These are phyloP conservation scores for Nitzschia sp. DNA, from an alignment of 108 stramenopile species.

Conservation along the genomic window DNA sequence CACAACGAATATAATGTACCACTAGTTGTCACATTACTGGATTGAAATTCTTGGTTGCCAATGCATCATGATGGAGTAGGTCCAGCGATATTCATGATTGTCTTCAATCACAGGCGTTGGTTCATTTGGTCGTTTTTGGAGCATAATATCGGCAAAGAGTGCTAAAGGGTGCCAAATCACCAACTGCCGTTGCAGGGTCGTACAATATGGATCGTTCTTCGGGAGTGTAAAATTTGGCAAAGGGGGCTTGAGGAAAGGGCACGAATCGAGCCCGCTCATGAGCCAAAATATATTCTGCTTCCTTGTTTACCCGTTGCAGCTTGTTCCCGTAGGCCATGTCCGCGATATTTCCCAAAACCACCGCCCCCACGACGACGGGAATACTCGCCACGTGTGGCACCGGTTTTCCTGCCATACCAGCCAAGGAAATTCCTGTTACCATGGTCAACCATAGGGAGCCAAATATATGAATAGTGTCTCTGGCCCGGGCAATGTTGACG, in stretches of 20 bases:
- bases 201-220: slow-evolving; percentile 43
- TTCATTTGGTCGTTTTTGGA: slow-evolving; percentile 9
- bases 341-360: slow-evolving; percentile 55
- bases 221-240: slow-evolving; percentile 49
- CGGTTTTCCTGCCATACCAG: slow-evolving; percentile 27
- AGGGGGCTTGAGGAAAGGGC: slow-evolving; percentile 51
- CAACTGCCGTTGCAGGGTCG: slow-evolving; percentile 45
- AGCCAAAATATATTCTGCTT: slow-evolving; percentile 59
- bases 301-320: slow-evolving; percentile 48
- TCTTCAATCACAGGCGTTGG: no score
- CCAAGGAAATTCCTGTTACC: slow-evolving; percentile 32
- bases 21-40: no score
- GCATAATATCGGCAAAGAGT: slow-evolving; percentile 22
- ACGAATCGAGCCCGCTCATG: slow-evolving; percentile 57
- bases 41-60: no score
- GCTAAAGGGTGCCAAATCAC: slow-evolving; percentile 44
- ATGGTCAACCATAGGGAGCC: slow-evolving; percentile 46
- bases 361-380: slow-evolving; percentile 47
- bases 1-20: no score
- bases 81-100: no score
- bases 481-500: slow-evolving; percentile 60
- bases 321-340: slow-evolving; percentile 72
- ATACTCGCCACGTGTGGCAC: slow-evolving; percentile 45
- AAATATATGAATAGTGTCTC: slow-evolving; percentile 53
- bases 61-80: background rate